phyloP scores from a whole-genome alignment of 352 stramenopile species.

The Phytophthora sansomeana region DNA sequence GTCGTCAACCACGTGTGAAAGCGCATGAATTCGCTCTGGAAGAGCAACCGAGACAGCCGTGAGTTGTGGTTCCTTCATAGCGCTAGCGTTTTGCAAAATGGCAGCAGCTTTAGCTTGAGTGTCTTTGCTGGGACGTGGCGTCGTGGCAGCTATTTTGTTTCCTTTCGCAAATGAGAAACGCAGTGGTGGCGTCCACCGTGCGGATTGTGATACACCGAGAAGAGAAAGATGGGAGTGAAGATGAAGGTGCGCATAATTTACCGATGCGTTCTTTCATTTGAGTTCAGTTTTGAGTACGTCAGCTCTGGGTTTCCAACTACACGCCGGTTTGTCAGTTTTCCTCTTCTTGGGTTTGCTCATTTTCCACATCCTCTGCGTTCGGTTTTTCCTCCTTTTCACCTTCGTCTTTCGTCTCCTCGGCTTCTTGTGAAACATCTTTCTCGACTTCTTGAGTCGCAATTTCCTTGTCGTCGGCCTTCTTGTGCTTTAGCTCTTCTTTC shows the following conservation, averaged over 20 bases:
- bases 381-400: conserved; percentile 1
- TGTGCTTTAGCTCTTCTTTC: conserved; percentile 10
- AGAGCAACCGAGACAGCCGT: background rate
- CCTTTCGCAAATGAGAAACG: conserved; percentile 4
- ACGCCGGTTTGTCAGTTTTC: conserved; percentile 1
- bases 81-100: background rate
- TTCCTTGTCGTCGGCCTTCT: background rate
- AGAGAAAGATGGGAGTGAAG: background rate
- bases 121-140: background rate
- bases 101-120: background rate
- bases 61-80: background rate
- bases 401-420: conserved; percentile 8
- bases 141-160: background rate
- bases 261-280: background rate
- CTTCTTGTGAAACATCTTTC: background rate
- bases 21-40: background rate
- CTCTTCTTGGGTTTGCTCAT: conserved; percentile 5
- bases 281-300: conserved; percentile 1
- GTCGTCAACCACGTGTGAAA: conserved; percentile 3
- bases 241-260: background rate
- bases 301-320: background rate
- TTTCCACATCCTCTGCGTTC: background rate
- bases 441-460: background rate
- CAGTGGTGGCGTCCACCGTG: background rate
- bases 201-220: background rate